Evolutionary conservation across 352 stramenopile genomes (phyloP), one percentile per base, ranked within the genome.

Genomic region (Phytophthora colocasiae): DNA sequence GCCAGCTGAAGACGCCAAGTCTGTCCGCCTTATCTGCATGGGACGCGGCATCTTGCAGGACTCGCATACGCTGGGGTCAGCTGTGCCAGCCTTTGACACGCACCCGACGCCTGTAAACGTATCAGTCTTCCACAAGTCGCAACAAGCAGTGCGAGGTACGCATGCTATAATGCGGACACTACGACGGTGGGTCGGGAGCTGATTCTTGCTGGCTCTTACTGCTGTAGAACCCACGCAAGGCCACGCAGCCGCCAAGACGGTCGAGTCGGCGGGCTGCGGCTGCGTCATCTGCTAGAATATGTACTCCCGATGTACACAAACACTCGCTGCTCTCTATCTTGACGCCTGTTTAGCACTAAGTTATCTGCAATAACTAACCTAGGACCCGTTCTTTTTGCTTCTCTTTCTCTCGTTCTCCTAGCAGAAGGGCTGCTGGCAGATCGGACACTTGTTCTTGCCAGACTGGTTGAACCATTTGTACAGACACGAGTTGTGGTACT

Each of bases 81-180:
- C 80, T 52, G 78, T 98, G 2, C 95, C 95, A 10, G 77, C 86
- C n/a, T 98, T 98, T 71, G 83, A 94, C 48, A 98, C 92, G 39
- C 93, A 98, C 64, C 89, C 95, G 45, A 98, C 95, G 71, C 95
- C 95, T n/a, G 85, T 98, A 46, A 98, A 98, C 78, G 93, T 98
- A 3, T 93, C 90, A 10, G 78, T 92, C 63, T 89, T 91, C 32
- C 78, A 78, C 27, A 87, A 72, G 59, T 48, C 79, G 11, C 47
- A 73, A 31, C 51, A 73, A 4, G 41, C 54, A 17, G 52, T 73
- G 40, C 48, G 58, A 66, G 80, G 77, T 88, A 67, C 56, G 51
- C 31, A 3, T 15, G 19, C 24, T 61, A 8, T 63, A 32, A 15
- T 66, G 40, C 40, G 12, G 11, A 64, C 57, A 39, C 29, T 62